Evolutionary conservation across 1,139 yeast genomes (phyloP), one percentile per base, ranked within the genome.

Genomic region (Pichia kudriavzevii): DNA sequence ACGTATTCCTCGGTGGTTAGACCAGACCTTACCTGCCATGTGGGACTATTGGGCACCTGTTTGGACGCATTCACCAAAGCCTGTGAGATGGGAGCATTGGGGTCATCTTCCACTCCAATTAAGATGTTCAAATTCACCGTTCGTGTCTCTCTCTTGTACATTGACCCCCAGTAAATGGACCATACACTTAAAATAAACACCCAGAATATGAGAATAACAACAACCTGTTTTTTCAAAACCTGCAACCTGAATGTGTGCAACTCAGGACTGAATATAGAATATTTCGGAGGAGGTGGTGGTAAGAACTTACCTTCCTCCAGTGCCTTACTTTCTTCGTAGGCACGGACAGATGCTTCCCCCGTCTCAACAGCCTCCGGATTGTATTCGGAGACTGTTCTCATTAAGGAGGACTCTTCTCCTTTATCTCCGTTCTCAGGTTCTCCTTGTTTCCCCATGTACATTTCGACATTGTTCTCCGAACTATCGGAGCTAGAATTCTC

Each of bases 81-180:
- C 15, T 62, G 38, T 43, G 75, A 56, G 47, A 63, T 41, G 37
- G 62, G 34, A 45, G 66, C 61, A 16, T 54, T 49, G 1, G 47
- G 32, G 13, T 50, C 48, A 42, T 74, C 78, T 41, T 68, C 72
- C 35, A 66, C 56, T 17, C 67, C 66, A 22, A 77, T 67, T 35
- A 70, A 53, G 50, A 69, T 57, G 17, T 63, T 56, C 42, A 76
- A 51, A 43, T 72, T 65, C 10, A 48, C 48, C 24, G 56, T 53
- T 18, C 78, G 52, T 6, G 45, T 39, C 2, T 43, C 43, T 34
- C 82, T 56, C 19, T 60, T 43, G 48, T 62, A 75, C 48, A 67
- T 57, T 1, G 79, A 60, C 1, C 80, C 84, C 81, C 83, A 76
- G 49, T 72, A 77, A 13, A 77, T 55, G 3, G 78, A 65, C 40